Evolutionary conservation across 441 rosid species (phyloP).

Genomic region (Pelargonium myrrhifolium): DNA sequence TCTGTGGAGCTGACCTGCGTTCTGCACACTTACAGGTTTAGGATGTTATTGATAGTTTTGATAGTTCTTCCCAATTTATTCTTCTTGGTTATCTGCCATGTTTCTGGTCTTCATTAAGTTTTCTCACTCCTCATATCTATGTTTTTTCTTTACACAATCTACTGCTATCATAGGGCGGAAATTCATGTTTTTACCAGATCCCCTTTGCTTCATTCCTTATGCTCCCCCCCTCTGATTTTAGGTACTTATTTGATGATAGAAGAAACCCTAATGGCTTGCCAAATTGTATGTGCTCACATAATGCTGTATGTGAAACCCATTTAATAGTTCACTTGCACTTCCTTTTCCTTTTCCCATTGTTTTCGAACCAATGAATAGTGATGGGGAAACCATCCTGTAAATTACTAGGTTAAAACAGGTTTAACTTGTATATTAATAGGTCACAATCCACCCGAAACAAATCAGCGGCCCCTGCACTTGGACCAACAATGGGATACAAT

Average conservation of each 20-base stretch:
- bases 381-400: background rate
- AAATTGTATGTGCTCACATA: background rate
- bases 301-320: background rate
- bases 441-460: no score
- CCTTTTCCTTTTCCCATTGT: background rate
- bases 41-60: constrained; percentile 1
- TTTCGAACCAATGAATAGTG: background rate
- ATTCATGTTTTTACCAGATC: background rate
- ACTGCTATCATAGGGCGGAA: background rate
- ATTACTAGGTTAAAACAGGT: no score
- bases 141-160: background rate
- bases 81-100: no score
- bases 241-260: background rate
- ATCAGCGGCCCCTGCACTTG: no score
- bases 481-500: no score
- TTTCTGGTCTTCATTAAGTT: background rate
- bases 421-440: no score
- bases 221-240: background rate
- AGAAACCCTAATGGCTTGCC: background rate
- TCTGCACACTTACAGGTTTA: constrained; percentile 85
- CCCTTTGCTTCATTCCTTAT: background rate
- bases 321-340: background rate
- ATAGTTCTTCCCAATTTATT: constrained; percentile 7
- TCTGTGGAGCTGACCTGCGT: constrained; percentile 81
- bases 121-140: background rate